Conservation (phyloP, 2,329 filamentous ascomycete genomes). For the Aspergillus sp. region DNA sequence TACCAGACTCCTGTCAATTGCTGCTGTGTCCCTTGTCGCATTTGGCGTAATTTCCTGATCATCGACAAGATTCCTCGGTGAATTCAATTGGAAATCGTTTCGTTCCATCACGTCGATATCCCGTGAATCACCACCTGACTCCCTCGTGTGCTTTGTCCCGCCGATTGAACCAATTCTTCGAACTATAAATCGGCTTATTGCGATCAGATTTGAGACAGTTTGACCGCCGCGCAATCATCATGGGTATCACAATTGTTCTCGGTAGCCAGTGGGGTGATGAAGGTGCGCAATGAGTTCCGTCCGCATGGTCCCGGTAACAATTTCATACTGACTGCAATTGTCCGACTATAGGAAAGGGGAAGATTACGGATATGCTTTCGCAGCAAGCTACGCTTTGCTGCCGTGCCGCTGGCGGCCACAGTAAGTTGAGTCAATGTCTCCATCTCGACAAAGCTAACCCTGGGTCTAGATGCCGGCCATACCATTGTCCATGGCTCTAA, state of each 20-base stretch:
- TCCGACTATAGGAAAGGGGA: constrained; percentile 41
- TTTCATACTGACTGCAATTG: constrained; percentile 9
- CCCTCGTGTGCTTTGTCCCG: background rate
- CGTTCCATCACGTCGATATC: too few species aligned
- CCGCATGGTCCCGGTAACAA: background rate
- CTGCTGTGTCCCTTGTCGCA: background rate
- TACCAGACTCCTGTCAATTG: constrained; percentile 5
- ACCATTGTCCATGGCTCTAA: constrained; percentile 46
- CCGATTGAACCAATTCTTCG: background rate
- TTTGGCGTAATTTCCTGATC: constrained; percentile 1
- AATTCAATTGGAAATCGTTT: too few species aligned
- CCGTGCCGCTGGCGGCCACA: constrained; percentile 47
- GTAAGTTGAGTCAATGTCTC: constrained; percentile 26
- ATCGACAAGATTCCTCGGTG: too few species aligned
- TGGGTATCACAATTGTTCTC: constrained; percentile 43
- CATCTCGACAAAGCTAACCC: background rate
- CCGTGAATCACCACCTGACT: too few species aligned
- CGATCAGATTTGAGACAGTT: background rate
- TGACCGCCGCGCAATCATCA: constrained; percentile 14
- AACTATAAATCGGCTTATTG: background rate
- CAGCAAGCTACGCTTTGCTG: constrained; percentile 44
- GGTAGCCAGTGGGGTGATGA: constrained; percentile 50
- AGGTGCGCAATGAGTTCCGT: constrained; percentile 24
- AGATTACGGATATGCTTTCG: constrained; percentile 48
- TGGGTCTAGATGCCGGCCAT: constrained; percentile 41